Conservation (phyloP, 1,139 yeast genomes). For the Spencermartinsiella ligniputridi region DNA sequence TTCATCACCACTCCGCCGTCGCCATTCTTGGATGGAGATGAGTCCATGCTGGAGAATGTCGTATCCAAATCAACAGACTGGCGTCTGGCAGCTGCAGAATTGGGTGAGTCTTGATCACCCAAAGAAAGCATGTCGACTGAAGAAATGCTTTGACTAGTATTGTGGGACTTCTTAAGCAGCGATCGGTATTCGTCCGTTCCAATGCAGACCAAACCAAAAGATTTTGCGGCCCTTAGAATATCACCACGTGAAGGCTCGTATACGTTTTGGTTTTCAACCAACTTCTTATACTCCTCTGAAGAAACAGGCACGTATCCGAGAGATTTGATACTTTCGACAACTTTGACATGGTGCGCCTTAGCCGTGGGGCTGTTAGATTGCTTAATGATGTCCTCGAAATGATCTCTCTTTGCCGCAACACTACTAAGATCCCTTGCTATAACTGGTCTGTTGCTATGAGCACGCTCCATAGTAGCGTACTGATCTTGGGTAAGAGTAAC, state of each 20-base stretch:
- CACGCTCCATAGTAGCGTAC: conserved; percentile 32
- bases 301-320: conserved; percentile 36
- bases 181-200: conserved; percentile 35
- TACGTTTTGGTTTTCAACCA: conserved; percentile 31
- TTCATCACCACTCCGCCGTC: conserved; percentile 26
- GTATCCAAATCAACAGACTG: neutral
- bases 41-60: conserved; percentile 1
- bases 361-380: conserved; percentile 18
- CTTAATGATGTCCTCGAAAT: conserved; percentile 33
- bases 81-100: conserved; percentile 5
- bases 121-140: conserved; percentile 12
- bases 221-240: conserved; percentile 35
- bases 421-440: conserved; percentile 24
- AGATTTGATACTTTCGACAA: conserved; percentile 31
- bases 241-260: conserved; percentile 37
- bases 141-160: conserved; percentile 18
- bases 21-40: conserved; percentile 8
- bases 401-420: conserved; percentile 35
- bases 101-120: neutral
- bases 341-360: conserved; percentile 26
- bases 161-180: conserved; percentile 22
- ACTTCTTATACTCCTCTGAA: conserved; percentile 35
- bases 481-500: conserved; percentile 46
- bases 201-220: conserved; percentile 38
- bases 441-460: conserved; percentile 13